Conservation (phyloP, 768 basidiomycete genomes). For the Russula ochroleuca region DNA sequence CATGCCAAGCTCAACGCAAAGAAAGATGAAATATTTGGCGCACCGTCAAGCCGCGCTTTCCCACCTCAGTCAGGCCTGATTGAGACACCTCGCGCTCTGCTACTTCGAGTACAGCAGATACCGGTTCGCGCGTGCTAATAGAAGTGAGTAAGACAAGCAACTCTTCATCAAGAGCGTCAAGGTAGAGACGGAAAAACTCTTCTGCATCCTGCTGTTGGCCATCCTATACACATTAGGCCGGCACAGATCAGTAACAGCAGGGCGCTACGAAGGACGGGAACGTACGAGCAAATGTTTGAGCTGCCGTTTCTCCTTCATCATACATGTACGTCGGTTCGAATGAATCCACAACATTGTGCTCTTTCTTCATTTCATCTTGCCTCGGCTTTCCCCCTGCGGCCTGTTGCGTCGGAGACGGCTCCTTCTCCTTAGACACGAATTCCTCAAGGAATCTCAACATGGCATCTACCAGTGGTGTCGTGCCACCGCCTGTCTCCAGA, state of each 20-base stretch:
- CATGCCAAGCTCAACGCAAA: neutral
- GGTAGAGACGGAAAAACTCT: constrained; percentile 86
- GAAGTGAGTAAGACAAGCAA: constrained; percentile 59
- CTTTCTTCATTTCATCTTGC: constrained; percentile 34
- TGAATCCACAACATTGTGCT: constrained; percentile 53
- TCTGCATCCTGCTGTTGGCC: constrained; percentile 66
- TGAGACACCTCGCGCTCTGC: too few species aligned
- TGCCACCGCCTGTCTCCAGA: too few species aligned
- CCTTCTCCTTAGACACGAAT: too few species aligned
- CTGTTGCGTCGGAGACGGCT: too few species aligned
- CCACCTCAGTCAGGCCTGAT: too few species aligned
- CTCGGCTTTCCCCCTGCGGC: too few species aligned
- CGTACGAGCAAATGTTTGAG: constrained; percentile 85
- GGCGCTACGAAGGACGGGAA: constrained; percentile 19
- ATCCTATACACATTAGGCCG: constrained; percentile 43
- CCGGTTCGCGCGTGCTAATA: constrained; percentile 40
- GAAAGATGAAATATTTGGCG: constrained; percentile 32
- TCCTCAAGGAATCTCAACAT: too few species aligned
- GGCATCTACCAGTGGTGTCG: too few species aligned
- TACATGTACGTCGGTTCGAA: constrained; percentile 86
- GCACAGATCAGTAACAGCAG: neutral
- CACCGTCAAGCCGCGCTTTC: too few species aligned
- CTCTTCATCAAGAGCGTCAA: constrained; percentile 94
- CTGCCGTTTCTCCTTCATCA: constrained; percentile 71
- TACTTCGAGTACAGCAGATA: constrained; percentile 40